Percentiles rank a stretch among this genome's conserved stretches.
Evolutionary conservation across 345 rosid species (phyloP).

Genomic region (Euphorbia tirucalli): DNA sequence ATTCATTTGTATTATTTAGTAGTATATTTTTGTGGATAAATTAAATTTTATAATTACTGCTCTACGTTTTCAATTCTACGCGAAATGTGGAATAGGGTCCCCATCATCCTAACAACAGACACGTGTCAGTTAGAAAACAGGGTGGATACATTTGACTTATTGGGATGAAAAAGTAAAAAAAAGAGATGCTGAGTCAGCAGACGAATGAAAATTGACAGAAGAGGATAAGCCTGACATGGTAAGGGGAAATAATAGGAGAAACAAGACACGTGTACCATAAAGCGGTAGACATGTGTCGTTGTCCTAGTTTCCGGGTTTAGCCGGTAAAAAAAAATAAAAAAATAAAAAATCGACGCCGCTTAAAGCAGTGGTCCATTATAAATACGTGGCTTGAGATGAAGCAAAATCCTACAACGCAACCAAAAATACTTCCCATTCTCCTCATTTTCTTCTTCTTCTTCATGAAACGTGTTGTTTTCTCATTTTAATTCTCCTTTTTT

Average conservation of each 20-base stretch:
- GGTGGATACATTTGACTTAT: background rate
- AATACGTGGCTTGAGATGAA: conserved; percentile 17
- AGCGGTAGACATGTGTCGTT: background rate
- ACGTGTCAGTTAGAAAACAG: background rate
- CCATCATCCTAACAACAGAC: background rate
- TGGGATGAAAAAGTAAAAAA: background rate
- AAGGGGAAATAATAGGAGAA: background rate
- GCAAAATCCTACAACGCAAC: background rate
- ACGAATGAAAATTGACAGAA: background rate
- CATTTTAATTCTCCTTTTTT: background rate
- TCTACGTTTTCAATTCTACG: too few species aligned
- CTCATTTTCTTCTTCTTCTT: background rate
- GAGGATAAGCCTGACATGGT: background rate
- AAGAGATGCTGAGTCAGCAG: background rate
- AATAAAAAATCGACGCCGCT: conserved; percentile 22
- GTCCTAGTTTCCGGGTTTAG: background rate
- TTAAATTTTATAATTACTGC: too few species aligned
- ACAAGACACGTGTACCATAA: background rate
- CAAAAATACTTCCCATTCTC: too few species aligned
- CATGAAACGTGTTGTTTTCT: conserved; percentile 16
- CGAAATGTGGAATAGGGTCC: too few species aligned
- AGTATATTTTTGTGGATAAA: too few species aligned
- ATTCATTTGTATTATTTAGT: too few species aligned
- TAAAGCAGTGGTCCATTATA: conserved; percentile 19
- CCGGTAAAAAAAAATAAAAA: background rate